Percentiles rank a stretch among this genome's conserved stretches.
phyloP scores from a whole-genome alignment of 73 alveolate genomes.

The Uronychia setigera region DNA sequence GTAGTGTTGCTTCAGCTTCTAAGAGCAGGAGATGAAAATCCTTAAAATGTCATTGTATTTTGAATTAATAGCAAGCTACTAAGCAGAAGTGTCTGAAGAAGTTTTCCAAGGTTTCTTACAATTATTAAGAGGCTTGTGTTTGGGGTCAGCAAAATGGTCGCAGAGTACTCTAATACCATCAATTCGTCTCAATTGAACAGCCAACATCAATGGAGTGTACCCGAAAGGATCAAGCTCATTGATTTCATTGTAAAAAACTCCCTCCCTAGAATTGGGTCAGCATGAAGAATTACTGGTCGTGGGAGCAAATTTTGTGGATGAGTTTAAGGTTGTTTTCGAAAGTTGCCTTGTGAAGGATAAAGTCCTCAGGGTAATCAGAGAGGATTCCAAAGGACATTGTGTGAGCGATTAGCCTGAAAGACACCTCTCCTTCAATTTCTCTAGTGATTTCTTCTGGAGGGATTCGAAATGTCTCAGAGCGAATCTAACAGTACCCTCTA shows the following conservation, averaged over 20 bases:
- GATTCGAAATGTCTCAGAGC: background rate
- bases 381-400: background rate
- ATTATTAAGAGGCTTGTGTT: slow-evolving; percentile 38
- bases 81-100: slow-evolving; percentile 4
- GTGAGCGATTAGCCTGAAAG: background rate
- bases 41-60: background rate
- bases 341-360: slow-evolving; percentile 63
- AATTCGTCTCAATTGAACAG: slow-evolving; percentile 53
- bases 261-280: slow-evolving; percentile 32
- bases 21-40: background rate
- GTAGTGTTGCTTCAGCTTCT: background rate
- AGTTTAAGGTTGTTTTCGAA: slow-evolving; percentile 60
- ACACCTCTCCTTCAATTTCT: background rate
- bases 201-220: slow-evolving; percentile 76
- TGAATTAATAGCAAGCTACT: background rate
- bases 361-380: slow-evolving; percentile 2
- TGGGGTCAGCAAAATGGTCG: slow-evolving; percentile 74
- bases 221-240: slow-evolving; percentile 69
- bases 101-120: slow-evolving; percentile 23
- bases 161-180: slow-evolving; percentile 70
- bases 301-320: slow-evolving; percentile 30
- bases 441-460: background rate
- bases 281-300: slow-evolving; percentile 33
- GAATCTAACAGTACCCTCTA: background rate
- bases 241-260: slow-evolving; percentile 61